Evolutionary conservation across 2,329 filamentous ascomycete species (phyloP).

Genomic region (Claviceps monticola): DNA sequence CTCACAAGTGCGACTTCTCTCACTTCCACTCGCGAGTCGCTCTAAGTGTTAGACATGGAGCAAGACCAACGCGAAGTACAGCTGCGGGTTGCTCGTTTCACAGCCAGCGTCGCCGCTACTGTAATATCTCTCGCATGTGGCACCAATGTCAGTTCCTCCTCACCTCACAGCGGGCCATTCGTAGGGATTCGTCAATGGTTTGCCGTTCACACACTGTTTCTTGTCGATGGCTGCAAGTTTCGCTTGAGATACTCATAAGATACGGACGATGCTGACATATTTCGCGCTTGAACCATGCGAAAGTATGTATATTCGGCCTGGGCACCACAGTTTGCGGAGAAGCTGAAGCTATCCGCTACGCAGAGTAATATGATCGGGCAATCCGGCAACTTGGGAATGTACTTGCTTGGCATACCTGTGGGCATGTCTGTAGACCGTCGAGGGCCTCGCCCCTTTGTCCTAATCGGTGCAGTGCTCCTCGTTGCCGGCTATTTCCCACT

Average conservation of each 20-base stretch:
- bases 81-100: constrained; percentile 51
- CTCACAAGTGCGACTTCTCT: no score
- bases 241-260: neutral
- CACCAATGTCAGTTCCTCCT: constrained; percentile 57
- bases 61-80: constrained; percentile 16
- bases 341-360: constrained; percentile 76
- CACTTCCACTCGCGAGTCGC: neutral
- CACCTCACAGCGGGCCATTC: neutral
- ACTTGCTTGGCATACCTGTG: constrained; percentile 75
- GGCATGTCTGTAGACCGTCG: constrained; percentile 76
- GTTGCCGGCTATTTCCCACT: constrained; percentile 77
- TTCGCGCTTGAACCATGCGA: constrained; percentile 5
- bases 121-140: constrained; percentile 78
- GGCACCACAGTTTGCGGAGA: constrained; percentile 88
- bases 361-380: constrained; percentile 82
- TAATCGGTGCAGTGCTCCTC: constrained; percentile 60
- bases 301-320: constrained; percentile 98
- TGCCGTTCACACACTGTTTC: no score
- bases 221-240: no score
- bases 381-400: constrained; percentile 88
- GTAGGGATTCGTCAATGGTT: neutral
- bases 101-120: constrained; percentile 77
- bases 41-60: constrained; percentile 10
- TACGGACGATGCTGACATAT: neutral
- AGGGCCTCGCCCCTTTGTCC: constrained; percentile 65